Percentiles rank a stretch among this genome's conserved stretches.
Conservation (phyloP, 108 stramenopile species). For the Pelagomonas calceolata region DNA sequence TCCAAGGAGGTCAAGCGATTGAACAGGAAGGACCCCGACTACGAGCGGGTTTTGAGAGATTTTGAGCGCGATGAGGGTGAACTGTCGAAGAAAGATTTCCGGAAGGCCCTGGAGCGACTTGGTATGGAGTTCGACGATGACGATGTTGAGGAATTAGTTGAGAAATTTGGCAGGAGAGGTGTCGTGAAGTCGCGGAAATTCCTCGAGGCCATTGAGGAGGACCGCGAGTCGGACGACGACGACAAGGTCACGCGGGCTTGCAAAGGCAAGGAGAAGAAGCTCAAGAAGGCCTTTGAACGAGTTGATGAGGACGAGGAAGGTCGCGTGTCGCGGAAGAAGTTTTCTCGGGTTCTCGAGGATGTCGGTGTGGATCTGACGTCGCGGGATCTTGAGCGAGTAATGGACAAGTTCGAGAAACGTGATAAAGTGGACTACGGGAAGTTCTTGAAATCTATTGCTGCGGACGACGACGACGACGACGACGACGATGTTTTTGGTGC, state of each 20-base stretch:
- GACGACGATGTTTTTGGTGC: constrained; percentile 6
- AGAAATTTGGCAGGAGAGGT: not conserved
- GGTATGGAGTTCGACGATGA: constrained; percentile 4
- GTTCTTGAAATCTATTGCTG: constrained; percentile 2
- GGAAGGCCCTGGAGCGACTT: not conserved
- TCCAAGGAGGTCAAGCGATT: not conserved
- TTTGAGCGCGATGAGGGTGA: not conserved
- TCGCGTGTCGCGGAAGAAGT: too few relatives aligned
- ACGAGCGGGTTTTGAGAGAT: not conserved
- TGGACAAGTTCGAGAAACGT: not conserved
- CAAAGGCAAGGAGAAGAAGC: too few relatives aligned
- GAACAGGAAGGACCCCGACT: not conserved
- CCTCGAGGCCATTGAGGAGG: too few relatives aligned
- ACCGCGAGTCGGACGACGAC: too few relatives aligned
- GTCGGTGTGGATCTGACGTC: too few relatives aligned
- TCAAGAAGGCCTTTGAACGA: too few relatives aligned
- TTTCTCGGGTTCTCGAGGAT: too few relatives aligned
- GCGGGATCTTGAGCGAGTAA: too few relatives aligned
- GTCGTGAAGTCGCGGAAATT: too few relatives aligned
- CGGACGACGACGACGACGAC: not conserved
- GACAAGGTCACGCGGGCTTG: too few relatives aligned
- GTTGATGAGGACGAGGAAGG: too few relatives aligned
- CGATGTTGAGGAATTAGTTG: not conserved
- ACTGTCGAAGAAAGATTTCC: constrained; percentile 6
- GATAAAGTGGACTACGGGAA: not conserved